A percentile compares a stretch with the other conserved stretches of the same genome.
phyloP scores from a whole-genome alignment of 768 basidiomycete species.

The Postia placenta region DNA sequence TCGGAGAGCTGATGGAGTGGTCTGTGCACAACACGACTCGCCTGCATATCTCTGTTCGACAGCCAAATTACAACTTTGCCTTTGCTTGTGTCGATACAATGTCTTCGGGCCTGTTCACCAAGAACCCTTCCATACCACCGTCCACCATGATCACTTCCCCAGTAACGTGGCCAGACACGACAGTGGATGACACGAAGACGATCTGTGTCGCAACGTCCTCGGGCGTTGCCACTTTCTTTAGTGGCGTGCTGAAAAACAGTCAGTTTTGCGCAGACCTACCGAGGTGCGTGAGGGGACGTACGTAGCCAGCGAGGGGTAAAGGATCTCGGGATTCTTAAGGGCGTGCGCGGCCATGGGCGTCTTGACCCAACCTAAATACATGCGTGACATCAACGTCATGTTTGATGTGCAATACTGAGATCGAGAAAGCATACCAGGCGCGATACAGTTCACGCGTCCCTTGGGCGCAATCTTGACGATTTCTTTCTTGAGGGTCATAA shows the following conservation, averaged over 20 bases:
- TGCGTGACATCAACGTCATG: not conserved
- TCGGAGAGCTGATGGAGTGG: too few relatives aligned
- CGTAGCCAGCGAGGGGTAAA: constrained; percentile 64
- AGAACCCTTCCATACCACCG: constrained; percentile 73
- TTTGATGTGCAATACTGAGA: not conserved
- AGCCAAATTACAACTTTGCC: too few relatives aligned
- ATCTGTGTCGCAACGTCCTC: constrained; percentile 64
- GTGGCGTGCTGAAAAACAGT: constrained; percentile 43
- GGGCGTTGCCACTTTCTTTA: constrained; percentile 61
- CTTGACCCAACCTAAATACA: constrained; percentile 31
- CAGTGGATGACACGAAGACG: constrained; percentile 50
- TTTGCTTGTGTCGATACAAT: too few relatives aligned
- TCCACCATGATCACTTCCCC: constrained; percentile 67
- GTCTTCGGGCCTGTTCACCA: constrained; percentile 39
- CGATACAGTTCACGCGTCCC: constrained; percentile 66
- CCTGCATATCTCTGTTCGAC: too few relatives aligned
- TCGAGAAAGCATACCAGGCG: constrained; percentile 47
- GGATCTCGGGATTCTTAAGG: constrained; percentile 46
- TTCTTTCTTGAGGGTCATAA: constrained; percentile 69
- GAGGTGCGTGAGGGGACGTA: constrained; percentile 25
- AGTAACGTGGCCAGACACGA: constrained; percentile 63
- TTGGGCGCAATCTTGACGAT: constrained; percentile 69
- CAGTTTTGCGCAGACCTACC: not conserved
- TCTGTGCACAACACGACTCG: too few relatives aligned
- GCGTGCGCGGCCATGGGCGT: constrained; percentile 59